Conservation (phyloP, 116 monocot species). For the Dioscorea cayenensis region DNA sequence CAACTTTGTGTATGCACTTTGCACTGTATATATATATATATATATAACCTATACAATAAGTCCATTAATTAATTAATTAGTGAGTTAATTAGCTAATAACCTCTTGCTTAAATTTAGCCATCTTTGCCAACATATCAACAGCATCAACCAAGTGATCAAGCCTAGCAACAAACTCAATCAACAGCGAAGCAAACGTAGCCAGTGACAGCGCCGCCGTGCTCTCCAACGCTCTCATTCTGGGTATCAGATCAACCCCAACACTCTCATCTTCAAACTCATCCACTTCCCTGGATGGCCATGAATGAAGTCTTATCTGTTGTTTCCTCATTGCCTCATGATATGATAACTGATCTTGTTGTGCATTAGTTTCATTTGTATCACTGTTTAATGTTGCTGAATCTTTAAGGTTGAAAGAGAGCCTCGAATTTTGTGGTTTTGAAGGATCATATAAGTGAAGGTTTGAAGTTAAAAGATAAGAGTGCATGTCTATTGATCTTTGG, state of each 20-base stretch:
- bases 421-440: constrained; percentile 1
- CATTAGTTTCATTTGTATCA: not conserved
- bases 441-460: constrained; percentile 7
- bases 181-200: constrained; percentile 58
- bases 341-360: constrained; percentile 6
- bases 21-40: too few relatives aligned
- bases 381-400: not conserved
- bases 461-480: constrained; percentile 65
- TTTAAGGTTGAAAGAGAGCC: constrained; percentile 28
- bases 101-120: constrained; percentile 51
- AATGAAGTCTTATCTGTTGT: constrained; percentile 53
- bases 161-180: constrained; percentile 71
- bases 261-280: constrained; percentile 33
- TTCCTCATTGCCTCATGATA: constrained; percentile 54
- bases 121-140: constrained; percentile 51
- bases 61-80: too few relatives aligned
- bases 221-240: constrained; percentile 56
- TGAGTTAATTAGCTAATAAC: not conserved
- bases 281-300: constrained; percentile 69
- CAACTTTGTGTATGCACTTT: too few relatives aligned
- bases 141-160: constrained; percentile 77
- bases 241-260: constrained; percentile 12
- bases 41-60: too few relatives aligned
- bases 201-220: constrained; percentile 62
- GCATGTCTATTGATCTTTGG: constrained; percentile 59